Conservation (phyloP, 2,329 filamentous ascomycete species). For the Stachybotrys echinatus region DNA sequence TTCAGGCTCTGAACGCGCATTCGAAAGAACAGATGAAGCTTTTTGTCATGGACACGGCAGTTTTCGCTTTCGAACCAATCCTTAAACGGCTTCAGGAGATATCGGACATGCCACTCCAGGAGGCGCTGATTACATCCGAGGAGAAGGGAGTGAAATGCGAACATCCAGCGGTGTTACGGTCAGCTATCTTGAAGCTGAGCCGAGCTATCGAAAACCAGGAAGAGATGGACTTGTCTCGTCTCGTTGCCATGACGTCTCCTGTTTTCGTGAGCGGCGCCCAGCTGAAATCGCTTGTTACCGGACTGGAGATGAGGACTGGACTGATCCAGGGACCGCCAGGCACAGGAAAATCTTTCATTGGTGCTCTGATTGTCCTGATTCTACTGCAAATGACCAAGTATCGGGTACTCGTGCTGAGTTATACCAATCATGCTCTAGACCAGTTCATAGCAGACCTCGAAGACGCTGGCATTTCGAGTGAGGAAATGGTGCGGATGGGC, state of each 20-base stretch:
- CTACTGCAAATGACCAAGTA: constrained; percentile 44
- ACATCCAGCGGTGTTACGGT: neutral
- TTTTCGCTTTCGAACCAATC: constrained; percentile 67
- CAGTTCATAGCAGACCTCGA: constrained; percentile 62
- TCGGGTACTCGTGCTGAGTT: constrained; percentile 59
- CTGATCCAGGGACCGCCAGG: constrained; percentile 71
- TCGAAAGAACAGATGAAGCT: constrained; percentile 22
- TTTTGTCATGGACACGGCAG: constrained; percentile 56
- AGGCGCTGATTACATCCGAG: constrained; percentile 39
- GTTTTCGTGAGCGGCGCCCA: constrained; percentile 37
- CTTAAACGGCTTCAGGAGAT: constrained; percentile 53
- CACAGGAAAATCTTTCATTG: constrained; percentile 72
- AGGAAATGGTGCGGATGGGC: constrained; percentile 56
- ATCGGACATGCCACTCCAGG: constrained; percentile 47
- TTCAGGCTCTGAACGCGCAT: neutral
- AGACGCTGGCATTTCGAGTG: constrained; percentile 46
- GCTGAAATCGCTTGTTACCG: constrained; percentile 46
- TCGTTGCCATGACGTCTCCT: constrained; percentile 17
- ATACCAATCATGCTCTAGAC: constrained; percentile 63
- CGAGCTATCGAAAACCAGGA: neutral
- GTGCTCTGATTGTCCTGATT: constrained; percentile 54
- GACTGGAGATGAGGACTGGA: constrained; percentile 47
- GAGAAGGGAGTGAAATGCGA: neutral
- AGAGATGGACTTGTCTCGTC: constrained; percentile 8
- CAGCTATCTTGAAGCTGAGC: neutral